These are phyloP conservation scores for Gaeumannomyces sp. DNA, from an alignment of 2,329 filamentous ascomycete genomes.

Conservation along the genomic window DNA sequence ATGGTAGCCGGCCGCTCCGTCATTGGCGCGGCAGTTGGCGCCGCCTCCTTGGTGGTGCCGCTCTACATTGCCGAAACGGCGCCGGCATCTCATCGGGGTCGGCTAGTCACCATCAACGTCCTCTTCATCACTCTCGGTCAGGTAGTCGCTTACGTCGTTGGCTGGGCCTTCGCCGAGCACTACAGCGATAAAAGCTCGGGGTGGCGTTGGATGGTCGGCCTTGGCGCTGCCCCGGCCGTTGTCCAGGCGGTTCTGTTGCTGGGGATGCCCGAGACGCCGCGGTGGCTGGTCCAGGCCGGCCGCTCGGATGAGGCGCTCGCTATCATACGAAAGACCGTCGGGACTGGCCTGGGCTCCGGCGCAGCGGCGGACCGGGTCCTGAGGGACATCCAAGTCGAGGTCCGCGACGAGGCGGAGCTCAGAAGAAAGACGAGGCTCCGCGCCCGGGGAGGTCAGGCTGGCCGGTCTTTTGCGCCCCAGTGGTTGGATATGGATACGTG, in stretches of 20 bases:
- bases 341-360: slow-evolving; percentile 24
- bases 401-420: slow-evolving; percentile 58
- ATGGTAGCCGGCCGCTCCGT: slow-evolving; percentile 66
- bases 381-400: slow-evolving; percentile 65
- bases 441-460: slow-evolving; percentile 11
- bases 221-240: slow-evolving; percentile 71
- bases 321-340: slow-evolving; percentile 50
- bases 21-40: slow-evolving; percentile 67
- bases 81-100: slow-evolving; percentile 67
- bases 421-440: slow-evolving; percentile 33
- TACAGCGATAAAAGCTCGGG: slow-evolving; percentile 44
- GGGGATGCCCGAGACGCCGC: slow-evolving; percentile 79
- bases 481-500: slow-evolving; percentile 43
- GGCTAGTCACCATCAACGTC: slow-evolving; percentile 74
- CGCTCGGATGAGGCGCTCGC: slow-evolving; percentile 52
- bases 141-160: slow-evolving; percentile 79
- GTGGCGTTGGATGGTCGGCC: slow-evolving; percentile 89
- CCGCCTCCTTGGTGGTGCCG: slow-evolving; percentile 75
- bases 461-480: slow-evolving; percentile 6
- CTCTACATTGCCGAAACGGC: slow-evolving; percentile 85
- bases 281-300: slow-evolving; percentile 74
- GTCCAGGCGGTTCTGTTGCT: slow-evolving; percentile 64
- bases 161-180: slow-evolving; percentile 64
- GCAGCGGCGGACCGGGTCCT: slow-evolving; percentile 53
- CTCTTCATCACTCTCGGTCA: slow-evolving; percentile 85